These are phyloP conservation scores for Phytophthora agathidicida DNA, from an alignment of 352 stramenopile genomes.

Conservation along the genomic window DNA sequence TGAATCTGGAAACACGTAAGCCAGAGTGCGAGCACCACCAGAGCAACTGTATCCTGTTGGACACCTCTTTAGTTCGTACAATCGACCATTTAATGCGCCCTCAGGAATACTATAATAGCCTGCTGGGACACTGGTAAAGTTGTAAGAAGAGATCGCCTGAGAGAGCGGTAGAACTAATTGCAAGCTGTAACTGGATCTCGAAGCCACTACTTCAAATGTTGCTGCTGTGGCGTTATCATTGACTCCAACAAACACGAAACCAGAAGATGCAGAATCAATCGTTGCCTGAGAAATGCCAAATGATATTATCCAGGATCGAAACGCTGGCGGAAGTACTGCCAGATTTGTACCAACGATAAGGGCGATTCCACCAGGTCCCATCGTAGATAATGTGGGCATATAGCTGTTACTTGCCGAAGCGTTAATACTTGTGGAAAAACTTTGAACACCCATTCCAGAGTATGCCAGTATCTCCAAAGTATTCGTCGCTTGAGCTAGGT, in stretches of 20 bases:
- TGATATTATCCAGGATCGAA: conserved; percentile 16
- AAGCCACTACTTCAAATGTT: conserved; percentile 18
- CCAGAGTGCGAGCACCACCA: conserved; percentile 33
- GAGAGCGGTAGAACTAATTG: conserved; percentile 34
- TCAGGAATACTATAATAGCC: conserved; percentile 64
- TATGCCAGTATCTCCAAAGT: conserved; percentile 30
- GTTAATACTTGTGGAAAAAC: conserved; percentile 3
- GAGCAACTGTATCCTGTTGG: conserved; percentile 48
- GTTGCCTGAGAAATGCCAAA: conserved; percentile 18
- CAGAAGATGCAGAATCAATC: conserved; percentile 18
- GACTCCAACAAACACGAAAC: conserved; percentile 36
- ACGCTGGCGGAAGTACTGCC: conserved; percentile 4
- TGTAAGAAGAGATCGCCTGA: conserved; percentile 36
- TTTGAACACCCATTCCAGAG: conserved; percentile 7
- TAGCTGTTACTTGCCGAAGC: conserved; percentile 11
- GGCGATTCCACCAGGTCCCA: conserved; percentile 7
- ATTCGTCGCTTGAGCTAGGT: conserved; percentile 12
- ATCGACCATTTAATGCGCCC: conserved; percentile 25
- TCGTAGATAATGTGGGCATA: conserved; percentile 15
- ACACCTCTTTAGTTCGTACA: conserved; percentile 45
- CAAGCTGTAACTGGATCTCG: conserved; percentile 16
- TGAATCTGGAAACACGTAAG: conserved; percentile 34
- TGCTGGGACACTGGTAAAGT: conserved; percentile 31
- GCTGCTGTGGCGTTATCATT: conserved; percentile 23
- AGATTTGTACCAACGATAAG: conserved; percentile 22